phyloP scores from a whole-genome alignment of 768 basidiomycete genomes.

The Tulasnella calospora region DNA sequence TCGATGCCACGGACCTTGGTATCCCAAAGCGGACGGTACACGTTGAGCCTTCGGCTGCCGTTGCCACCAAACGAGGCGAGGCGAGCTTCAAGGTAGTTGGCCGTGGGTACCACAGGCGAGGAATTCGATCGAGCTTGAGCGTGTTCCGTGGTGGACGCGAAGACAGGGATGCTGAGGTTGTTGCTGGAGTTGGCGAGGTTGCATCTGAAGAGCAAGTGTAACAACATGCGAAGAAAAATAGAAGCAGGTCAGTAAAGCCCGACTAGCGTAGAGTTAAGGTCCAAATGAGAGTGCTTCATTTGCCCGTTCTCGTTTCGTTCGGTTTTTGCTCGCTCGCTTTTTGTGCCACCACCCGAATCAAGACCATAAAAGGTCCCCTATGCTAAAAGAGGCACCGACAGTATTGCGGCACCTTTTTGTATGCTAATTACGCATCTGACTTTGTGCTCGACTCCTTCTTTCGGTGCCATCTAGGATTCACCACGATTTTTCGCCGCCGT shows the following conservation, averaged over 20 bases:
- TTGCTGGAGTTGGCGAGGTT: too few species aligned
- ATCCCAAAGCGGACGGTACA: neutral
- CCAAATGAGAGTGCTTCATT: neutral
- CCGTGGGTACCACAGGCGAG: conserved; percentile 9
- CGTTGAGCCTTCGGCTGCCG: neutral
- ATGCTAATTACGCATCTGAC: neutral
- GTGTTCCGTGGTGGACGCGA: neutral
- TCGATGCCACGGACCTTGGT: neutral
- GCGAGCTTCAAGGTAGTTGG: conserved; percentile 15
- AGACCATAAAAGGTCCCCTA: neutral
- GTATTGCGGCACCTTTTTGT: neutral
- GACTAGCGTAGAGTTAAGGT: neutral
- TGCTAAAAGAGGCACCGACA: neutral
- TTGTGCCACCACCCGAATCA: neutral
- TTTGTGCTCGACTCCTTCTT: neutral
- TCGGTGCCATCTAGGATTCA: neutral
- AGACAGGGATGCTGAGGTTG: neutral
- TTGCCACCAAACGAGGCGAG: conserved; percentile 14
- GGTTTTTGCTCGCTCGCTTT: neutral
- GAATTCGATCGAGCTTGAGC: neutral
- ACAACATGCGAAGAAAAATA: neutral
- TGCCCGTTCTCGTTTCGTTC: neutral
- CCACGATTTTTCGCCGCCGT: neutral
- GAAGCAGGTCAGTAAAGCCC: neutral
- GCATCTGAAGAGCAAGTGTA: neutral